Evolutionary conservation across 177 flowering plant species (phyloP).

Genomic region (Vitis hybrid): DNA sequence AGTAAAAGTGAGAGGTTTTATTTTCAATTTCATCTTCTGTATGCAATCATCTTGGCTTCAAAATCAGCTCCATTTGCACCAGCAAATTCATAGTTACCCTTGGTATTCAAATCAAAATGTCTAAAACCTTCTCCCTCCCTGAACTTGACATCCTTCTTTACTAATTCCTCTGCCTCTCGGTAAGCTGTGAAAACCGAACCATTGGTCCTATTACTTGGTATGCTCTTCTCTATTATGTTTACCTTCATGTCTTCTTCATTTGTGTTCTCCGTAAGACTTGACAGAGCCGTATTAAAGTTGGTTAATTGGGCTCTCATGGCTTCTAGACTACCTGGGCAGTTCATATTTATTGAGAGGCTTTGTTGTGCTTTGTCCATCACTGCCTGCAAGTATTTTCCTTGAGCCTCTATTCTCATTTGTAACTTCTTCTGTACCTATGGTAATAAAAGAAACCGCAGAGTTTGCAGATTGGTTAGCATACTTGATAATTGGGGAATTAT

Average conservation of each 20-base stretch:
- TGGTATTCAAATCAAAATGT: constrained; percentile 55
- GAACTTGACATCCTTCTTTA: constrained; percentile 28
- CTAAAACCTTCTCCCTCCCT: constrained; percentile 32
- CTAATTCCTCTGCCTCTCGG: constrained; percentile 19
- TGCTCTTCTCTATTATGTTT: constrained; percentile 16
- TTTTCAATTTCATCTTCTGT: constrained; percentile 11
- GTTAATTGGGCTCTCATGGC: constrained; percentile 45
- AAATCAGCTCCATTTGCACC: constrained; percentile 34
- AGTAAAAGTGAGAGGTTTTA: not conserved
- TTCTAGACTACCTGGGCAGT: constrained; percentile 31
- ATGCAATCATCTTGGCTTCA: constrained; percentile 22
- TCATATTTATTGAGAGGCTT: constrained; percentile 44
- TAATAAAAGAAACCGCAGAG: not conserved
- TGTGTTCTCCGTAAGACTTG: constrained; percentile 50
- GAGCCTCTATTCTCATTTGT: constrained; percentile 66
- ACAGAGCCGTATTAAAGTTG: constrained; percentile 56
- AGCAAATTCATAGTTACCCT: constrained; percentile 42
- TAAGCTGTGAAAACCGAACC: constrained; percentile 28
- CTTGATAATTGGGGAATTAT: not conserved
- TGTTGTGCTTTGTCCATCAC: constrained; percentile 75
- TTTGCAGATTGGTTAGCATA: not conserved
- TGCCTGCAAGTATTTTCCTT: constrained; percentile 73
- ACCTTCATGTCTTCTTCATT: constrained; percentile 24
- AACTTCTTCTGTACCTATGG: constrained; percentile 50
- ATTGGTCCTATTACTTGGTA: constrained; percentile 10